phyloP scores from a whole-genome alignment of 805 yeast species.

The Starmerella stigmatis region DNA sequence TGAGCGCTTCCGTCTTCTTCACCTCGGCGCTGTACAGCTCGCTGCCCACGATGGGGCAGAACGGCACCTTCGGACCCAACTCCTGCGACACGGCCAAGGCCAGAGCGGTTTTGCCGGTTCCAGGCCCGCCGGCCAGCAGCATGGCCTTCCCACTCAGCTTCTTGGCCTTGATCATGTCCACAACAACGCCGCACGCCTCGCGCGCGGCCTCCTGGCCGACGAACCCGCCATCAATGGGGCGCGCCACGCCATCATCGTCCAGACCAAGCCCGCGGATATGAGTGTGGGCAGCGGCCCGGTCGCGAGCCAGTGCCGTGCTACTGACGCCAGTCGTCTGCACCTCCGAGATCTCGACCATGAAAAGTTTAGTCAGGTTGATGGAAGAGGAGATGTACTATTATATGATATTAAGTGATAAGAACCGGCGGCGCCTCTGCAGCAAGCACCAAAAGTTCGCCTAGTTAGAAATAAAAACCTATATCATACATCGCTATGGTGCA shows the following conservation, averaged over 20 bases:
- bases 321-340: constrained; percentile 41
- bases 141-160: constrained; percentile 95
- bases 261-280: constrained; percentile 92
- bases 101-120: constrained; percentile 95
- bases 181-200: constrained; percentile 85
- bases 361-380: constrained; percentile 6
- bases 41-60: constrained; percentile 92
- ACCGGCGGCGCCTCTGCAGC: no score
- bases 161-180: constrained; percentile 83
- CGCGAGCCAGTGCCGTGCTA: constrained; percentile 36
- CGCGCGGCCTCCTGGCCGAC: constrained; percentile 63
- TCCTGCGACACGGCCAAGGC: constrained; percentile 94
- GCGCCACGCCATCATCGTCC: constrained; percentile 81
- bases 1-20: constrained; percentile 88
- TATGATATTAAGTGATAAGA: neutral
- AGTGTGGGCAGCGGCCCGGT: constrained; percentile 89
- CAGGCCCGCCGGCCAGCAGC: constrained; percentile 92
- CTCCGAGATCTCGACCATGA: constrained; percentile 70
- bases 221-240: constrained; percentile 77
- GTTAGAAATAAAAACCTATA: no score
- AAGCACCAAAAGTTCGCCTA: no score
- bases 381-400: neutral
- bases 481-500: no score
- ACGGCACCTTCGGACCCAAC: constrained; percentile 93
- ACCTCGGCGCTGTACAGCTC: constrained; percentile 94